phyloP scores from a whole-genome alignment of 352 stramenopile species.

The Globisporangium cederbergense region DNA sequence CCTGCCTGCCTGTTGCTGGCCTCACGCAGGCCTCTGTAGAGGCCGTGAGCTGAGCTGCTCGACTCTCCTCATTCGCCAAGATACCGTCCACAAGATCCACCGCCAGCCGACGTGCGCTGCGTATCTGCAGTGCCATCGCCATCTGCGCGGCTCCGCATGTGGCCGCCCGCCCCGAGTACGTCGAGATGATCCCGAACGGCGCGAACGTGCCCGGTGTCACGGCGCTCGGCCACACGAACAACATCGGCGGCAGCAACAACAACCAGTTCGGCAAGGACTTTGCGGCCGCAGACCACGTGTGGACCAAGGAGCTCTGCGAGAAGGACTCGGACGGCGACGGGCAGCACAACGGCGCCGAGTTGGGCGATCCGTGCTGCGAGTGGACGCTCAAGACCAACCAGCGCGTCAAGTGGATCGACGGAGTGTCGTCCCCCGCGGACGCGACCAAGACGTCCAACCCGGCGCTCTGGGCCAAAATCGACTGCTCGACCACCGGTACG shows the following conservation, averaged over 20 bases:
- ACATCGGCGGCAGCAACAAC: conserved; percentile 12
- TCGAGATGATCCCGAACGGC: conserved; percentile 31
- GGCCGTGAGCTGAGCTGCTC: too few relatives aligned
- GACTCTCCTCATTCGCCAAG: neutral
- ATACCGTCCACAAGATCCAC: neutral
- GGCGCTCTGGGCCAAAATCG: conserved; percentile 22
- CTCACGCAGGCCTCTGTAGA: too few relatives aligned
- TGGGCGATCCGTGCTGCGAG: conserved; percentile 56
- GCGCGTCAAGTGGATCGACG: conserved; percentile 15
- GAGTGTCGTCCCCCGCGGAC: conserved; percentile 22
- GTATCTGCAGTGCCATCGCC: neutral
- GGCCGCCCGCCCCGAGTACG: conserved; percentile 1
- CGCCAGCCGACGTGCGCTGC: neutral
- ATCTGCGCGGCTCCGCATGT: neutral
- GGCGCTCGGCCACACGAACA: conserved; percentile 29
- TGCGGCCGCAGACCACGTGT: conserved; percentile 23
- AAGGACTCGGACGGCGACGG: conserved; percentile 41
- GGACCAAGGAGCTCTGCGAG: conserved; percentile 30
- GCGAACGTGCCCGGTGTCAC: conserved; percentile 25
- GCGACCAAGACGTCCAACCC: conserved; percentile 21
- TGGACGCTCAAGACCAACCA: conserved; percentile 19
- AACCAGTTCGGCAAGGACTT: conserved; percentile 34
- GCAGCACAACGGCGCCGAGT: conserved; percentile 51
- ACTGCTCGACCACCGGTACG: conserved; percentile 4
- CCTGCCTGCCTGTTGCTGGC: too few relatives aligned